A percentile compares a stretch with the other conserved stretches of the same genome.
Evolutionary conservation across 1,139 yeast species (phyloP).

Genomic region (Sugiyamaella xylanicola): DNA sequence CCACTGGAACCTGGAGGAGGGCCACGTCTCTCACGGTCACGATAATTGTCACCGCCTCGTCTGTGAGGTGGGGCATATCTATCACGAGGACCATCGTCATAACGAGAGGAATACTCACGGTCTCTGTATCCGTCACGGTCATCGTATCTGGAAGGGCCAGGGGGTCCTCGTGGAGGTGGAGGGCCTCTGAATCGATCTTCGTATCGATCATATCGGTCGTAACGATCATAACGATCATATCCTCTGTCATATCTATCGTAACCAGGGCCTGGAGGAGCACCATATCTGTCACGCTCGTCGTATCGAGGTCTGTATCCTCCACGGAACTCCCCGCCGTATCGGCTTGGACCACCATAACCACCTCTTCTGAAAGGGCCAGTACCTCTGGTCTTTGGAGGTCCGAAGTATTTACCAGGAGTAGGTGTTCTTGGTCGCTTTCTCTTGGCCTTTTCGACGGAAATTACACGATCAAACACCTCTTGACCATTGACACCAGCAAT

Average conservation of each 20-base stretch:
- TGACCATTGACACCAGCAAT: conserved; percentile 39
- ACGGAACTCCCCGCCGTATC: conserved; percentile 25
- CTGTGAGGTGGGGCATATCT: conserved; percentile 31
- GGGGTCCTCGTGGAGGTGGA: conserved; percentile 20
- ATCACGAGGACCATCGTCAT: conserved; percentile 33
- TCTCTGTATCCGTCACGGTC: conserved; percentile 35
- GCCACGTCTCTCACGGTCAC: conserved; percentile 25
- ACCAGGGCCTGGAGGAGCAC: conserved; percentile 18
- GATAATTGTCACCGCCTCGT: conserved; percentile 26
- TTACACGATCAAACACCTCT: conserved; percentile 40
- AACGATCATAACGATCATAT: conserved; percentile 18
- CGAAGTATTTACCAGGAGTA: conserved; percentile 47
- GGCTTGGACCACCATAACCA: conserved; percentile 25
- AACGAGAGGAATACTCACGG: conserved; percentile 30
- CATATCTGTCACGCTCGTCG: conserved; percentile 25
- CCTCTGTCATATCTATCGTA: conserved; percentile 6
- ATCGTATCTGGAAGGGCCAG: conserved; percentile 36
- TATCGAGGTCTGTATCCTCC: conserved; percentile 32
- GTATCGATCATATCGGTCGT: conserved; percentile 32
- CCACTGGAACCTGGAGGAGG: conserved; percentile 20
- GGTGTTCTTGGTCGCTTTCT: conserved; percentile 46
- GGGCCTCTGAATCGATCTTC: conserved; percentile 36
- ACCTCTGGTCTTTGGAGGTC: conserved; percentile 41
- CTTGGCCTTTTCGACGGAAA: conserved; percentile 44
- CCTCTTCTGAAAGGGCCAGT: conserved; percentile 30